These are phyloP conservation scores for Colletotrichum godetiae DNA, from an alignment of 2,329 filamentous ascomycete genomes.

Conservation along the genomic window DNA sequence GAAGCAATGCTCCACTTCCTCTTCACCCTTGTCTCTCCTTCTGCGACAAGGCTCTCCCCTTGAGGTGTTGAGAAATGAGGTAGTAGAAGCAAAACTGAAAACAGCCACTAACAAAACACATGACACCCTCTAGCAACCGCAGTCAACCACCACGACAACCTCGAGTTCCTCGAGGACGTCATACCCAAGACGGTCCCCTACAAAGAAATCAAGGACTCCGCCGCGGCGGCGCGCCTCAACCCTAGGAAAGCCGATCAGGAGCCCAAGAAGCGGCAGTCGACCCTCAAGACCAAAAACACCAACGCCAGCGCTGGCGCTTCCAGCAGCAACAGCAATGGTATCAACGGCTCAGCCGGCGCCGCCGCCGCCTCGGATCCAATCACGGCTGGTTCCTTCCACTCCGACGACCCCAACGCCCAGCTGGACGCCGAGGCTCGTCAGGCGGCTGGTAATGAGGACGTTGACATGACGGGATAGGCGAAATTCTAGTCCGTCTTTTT, in stretches of 20 bases:
- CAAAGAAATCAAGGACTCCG: conserved; percentile 79
- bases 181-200: conserved; percentile 88
- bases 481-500: not conserved
- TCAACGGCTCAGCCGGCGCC: conserved; percentile 33
- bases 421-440: conserved; percentile 67
- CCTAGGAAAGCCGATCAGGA: conserved; percentile 56
- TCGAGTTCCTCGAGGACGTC: conserved; percentile 93
- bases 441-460: conserved; percentile 60
- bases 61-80: not conserved
- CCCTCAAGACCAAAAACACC: not conserved
- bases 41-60: not conserved
- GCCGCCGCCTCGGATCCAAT: not conserved
- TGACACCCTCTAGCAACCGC: conserved; percentile 72
- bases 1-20: not conserved
- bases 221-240: conserved; percentile 60
- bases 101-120: not conserved
- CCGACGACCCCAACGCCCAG: conserved; percentile 62
- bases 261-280: conserved; percentile 41
- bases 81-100: not conserved
- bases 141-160: conserved; percentile 87
- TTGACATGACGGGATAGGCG: conserved; percentile 68
- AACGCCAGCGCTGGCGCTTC: not conserved
- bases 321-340: conserved; percentile 12
- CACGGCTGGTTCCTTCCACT: conserved; percentile 28
- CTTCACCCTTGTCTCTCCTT: not conserved